Conservation (phyloP, 345 rosid genomes). For the Odontarrhena argentea region DNA sequence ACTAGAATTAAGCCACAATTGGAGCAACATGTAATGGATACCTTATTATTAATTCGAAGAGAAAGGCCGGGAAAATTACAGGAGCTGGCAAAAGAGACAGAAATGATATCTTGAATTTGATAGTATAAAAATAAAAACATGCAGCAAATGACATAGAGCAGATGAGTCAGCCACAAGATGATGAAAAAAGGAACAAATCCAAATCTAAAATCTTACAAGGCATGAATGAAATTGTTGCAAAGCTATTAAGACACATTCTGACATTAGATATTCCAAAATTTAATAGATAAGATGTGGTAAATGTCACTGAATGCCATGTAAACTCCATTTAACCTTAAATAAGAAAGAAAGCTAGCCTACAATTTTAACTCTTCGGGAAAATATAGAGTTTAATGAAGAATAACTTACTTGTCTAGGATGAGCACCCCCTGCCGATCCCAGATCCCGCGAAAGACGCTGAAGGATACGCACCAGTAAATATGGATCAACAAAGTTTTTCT, state of each 20-base stretch:
- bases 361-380: constrained; percentile 9
- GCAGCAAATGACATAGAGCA: constrained; percentile 26
- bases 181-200: constrained; percentile 19
- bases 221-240: constrained; percentile 19
- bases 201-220: constrained; percentile 18
- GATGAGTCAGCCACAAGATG: constrained; percentile 11
- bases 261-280: constrained; percentile 11
- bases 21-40: constrained; percentile 19
- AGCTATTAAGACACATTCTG: constrained; percentile 3
- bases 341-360: constrained; percentile 18
- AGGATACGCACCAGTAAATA: constrained; percentile 69
- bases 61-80: constrained; percentile 9
- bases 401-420: constrained; percentile 81
- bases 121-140: constrained; percentile 28
- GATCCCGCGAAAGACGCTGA: constrained; percentile 85
- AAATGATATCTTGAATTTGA: constrained; percentile 23
- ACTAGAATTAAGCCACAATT: constrained; percentile 27
- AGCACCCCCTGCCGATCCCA: constrained; percentile 76
- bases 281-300: constrained; percentile 12
- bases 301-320: constrained; percentile 26
- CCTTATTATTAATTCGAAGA: neutral
- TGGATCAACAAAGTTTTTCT: constrained; percentile 73
- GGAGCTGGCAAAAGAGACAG: constrained; percentile 21
- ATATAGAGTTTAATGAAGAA: constrained; percentile 19
- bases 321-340: constrained; percentile 16